Conservation (phyloP, 495 filamentous ascomycete species). For the Lindgomyces ingoldianus region DNA sequence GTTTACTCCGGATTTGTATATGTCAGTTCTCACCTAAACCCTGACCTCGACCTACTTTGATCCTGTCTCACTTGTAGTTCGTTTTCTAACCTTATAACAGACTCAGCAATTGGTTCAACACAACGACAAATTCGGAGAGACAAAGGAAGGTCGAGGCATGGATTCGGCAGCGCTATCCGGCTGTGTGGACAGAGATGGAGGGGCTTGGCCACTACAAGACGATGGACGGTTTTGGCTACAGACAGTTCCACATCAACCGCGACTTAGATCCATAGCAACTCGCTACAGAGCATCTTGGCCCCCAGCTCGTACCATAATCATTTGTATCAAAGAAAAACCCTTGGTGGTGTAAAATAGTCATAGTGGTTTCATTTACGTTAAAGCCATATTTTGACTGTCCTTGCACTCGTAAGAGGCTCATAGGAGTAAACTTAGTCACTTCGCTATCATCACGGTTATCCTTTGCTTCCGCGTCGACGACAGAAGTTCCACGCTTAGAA, state of each 20-base stretch:
- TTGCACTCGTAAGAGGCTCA: too few species aligned
- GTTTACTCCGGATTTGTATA: constrained; percentile 61
- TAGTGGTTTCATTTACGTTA: too few species aligned
- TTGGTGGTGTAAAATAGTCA: too few species aligned
- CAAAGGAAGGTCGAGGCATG: constrained; percentile 72
- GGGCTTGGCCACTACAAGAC: constrained; percentile 21
- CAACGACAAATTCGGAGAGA: constrained; percentile 57
- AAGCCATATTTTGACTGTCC: too few species aligned
- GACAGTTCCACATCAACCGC: constrained; percentile 30
- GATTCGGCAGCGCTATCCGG: constrained; percentile 66
- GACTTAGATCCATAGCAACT: constrained; percentile 34
- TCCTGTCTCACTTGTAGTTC: constrained; percentile 20
- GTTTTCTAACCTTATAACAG: constrained; percentile 49
- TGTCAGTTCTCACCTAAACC: constrained; percentile 76
- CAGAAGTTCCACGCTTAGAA: too few species aligned
- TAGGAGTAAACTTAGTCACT: too few species aligned
- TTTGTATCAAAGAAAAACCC: background rate
- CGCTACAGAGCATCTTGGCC: too few species aligned
- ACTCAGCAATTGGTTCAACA: constrained; percentile 73
- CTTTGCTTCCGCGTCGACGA: too few species aligned
- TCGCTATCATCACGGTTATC: too few species aligned
- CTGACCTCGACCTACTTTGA: too few species aligned
- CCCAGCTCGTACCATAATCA: too few species aligned
- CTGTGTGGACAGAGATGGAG: constrained; percentile 65
- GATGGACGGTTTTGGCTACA: constrained; percentile 32